Base-by-base conservation (phyloP, 768 basidiomycete genomes). In the Boletellus sp. region DNA sequence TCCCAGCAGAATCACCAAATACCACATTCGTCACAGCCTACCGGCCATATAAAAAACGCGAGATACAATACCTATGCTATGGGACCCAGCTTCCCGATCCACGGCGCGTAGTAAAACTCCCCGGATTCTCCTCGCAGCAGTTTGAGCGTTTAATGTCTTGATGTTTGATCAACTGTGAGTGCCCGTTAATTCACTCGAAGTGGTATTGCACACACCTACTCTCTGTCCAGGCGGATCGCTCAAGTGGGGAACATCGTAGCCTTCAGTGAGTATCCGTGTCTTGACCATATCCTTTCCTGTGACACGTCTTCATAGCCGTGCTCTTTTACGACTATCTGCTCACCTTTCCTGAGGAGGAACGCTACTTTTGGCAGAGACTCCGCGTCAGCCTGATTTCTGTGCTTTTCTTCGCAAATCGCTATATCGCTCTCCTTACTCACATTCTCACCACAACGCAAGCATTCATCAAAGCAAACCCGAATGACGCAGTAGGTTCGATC, bases 321-420 rank as follows among this genome's bases (percentile, higher is more conserved):
- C 53, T 73, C 19, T 57, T 72, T 15, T 75, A 76, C 42, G 80
- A 81, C 42, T 78, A 76, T 51, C 33, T 68, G 35, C 60, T 79
- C 34, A 81, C 80, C 0, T 53, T 81, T 5, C 41, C 53, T 1
- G 45, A 51, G 24, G 80, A 81, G 51, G 64, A 76, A 7, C 67
- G 71, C 19, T 61, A 69, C 13, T 75, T 74, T 61, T 81, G 80
- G 79, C 53, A 41, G 9, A 52, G 55, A 47, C 45, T 58, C 2
- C 61, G 56, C 6, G 23, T 70, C 5, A 69, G 62, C 33, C 72
- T 66, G 65, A 66, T 59, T 2, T 62, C 65, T 1, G 60, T 65
- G 16, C 57, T 77, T 3, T 77, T 78, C 62, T 69, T 71, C 42
- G 28, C 69, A 26, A 77, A 73, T 37, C 74, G 76, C 10, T 78